Percentiles rank a stretch among this genome's conserved stretches.
phyloP scores from a whole-genome alignment of 2,329 filamentous ascomycete genomes.

The Apiospora saccharicola region DNA sequence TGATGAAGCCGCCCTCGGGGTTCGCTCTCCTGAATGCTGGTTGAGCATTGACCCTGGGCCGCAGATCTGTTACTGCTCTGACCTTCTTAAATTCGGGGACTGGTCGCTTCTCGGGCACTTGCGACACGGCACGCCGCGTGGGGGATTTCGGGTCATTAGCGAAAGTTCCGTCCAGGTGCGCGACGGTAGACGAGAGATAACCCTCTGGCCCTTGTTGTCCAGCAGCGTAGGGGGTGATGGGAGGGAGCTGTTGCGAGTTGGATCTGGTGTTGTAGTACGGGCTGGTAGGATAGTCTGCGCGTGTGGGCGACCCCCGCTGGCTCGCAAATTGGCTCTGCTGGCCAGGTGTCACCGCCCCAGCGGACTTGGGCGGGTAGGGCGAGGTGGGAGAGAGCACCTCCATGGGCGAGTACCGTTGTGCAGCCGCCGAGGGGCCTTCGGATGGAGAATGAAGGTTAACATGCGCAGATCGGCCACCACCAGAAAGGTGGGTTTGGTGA shows the following conservation, averaged over 20 bases:
- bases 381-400: constrained; percentile 83
- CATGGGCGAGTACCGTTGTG: constrained; percentile 96
- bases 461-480: constrained; percentile 49
- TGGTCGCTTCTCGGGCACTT: constrained; percentile 64
- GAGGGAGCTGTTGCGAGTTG: constrained; percentile 71
- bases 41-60: constrained; percentile 81
- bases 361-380: constrained; percentile 73
- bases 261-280: constrained; percentile 63
- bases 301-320: constrained; percentile 80
- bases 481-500: constrained; percentile 75
- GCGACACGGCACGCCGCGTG: constrained; percentile 60
- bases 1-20: constrained; percentile 97
- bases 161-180: constrained; percentile 74
- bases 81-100: constrained; percentile 90
- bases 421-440: constrained; percentile 77
- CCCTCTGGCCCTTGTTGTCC: constrained; percentile 62
- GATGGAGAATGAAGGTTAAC: constrained; percentile 75
- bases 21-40: constrained; percentile 92
- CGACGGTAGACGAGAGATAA: constrained; percentile 76
- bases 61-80: constrained; percentile 74
- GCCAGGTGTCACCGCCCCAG: constrained; percentile 41
- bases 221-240: constrained; percentile 73
- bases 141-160: constrained; percentile 65
- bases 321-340: constrained; percentile 59
- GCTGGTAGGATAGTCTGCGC: constrained; percentile 66